A percentile compares a stretch with the other conserved stretches of the same genome.
These are phyloP conservation scores for Rostrohypoxylon terebratum DNA, from an alignment of 495 filamentous ascomycete genomes.

Conservation along the genomic window DNA sequence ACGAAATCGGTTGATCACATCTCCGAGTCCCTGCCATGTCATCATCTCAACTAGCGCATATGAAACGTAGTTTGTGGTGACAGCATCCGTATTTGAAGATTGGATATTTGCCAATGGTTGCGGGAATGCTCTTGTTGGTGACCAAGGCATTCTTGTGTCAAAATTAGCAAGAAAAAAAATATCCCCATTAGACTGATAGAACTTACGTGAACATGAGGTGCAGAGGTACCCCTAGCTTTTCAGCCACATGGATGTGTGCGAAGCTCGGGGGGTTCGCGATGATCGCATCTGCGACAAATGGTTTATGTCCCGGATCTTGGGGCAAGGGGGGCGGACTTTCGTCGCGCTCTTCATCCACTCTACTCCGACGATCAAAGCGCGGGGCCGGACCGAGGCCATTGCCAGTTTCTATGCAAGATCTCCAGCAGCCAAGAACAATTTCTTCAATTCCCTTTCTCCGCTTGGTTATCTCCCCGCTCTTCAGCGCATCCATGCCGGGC, in stretches of 20 bases:
- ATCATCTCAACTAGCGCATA: slow-evolving; percentile 83
- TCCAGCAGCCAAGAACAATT: slow-evolving; percentile 83
- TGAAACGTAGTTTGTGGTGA: slow-evolving; percentile 75
- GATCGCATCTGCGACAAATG: slow-evolving; percentile 84
- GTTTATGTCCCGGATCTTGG: slow-evolving; percentile 50
- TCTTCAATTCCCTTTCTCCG: slow-evolving; percentile 74
- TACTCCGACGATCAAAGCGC: slow-evolving; percentile 37
- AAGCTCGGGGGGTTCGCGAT: slow-evolving; percentile 89
- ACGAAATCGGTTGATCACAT: slow-evolving; percentile 79
- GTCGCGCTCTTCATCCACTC: slow-evolving; percentile 23
- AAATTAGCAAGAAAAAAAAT: slow-evolving; percentile 62
- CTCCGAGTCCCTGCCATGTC: slow-evolving; percentile 83
- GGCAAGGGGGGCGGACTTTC: slow-evolving; percentile 11
- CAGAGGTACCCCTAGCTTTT: slow-evolving; percentile 80
- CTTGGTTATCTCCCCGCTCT: slow-evolving; percentile 73
- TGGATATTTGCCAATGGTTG: slow-evolving; percentile 79
- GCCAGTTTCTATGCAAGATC: slow-evolving; percentile 72
- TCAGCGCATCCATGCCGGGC: slow-evolving; percentile 74
- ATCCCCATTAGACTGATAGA: slow-evolving; percentile 64
- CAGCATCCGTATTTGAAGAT: slow-evolving; percentile 68
- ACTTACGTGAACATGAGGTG: slow-evolving; percentile 87
- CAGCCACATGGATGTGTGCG: slow-evolving; percentile 83
- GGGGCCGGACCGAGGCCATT: slow-evolving; percentile 58
- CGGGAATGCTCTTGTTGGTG: slow-evolving; percentile 74
- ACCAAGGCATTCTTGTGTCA: slow-evolving; percentile 70